phyloP scores from a whole-genome alignment of 768 basidiomycete species.

The Kwoniella sp. region DNA sequence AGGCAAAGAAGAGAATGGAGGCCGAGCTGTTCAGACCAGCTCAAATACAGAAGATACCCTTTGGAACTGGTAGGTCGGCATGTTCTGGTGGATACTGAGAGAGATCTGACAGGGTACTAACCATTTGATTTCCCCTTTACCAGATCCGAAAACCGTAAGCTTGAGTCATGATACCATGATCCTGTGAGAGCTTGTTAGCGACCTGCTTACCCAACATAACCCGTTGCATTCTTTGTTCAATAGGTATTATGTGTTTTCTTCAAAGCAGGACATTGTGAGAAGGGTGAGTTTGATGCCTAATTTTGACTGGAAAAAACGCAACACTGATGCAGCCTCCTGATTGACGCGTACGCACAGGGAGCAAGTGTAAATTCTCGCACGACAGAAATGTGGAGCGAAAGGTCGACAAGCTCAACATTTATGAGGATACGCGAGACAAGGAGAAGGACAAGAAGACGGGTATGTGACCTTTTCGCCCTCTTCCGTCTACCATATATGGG shows the following conservation, averaged over 20 bases:
- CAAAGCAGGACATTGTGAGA: conserved; percentile 91
- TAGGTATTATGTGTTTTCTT: conserved; percentile 80
- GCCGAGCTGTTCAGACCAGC: conserved; percentile 70
- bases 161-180: no score
- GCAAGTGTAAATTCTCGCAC: conserved; percentile 91
- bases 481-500: no score
- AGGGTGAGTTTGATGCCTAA: conserved; percentile 62
- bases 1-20: conserved; percentile 64
- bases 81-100: no score
- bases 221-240: not conserved
- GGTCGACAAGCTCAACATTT: conserved; percentile 92
- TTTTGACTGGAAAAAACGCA: not conserved
- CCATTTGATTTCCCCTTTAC: not conserved
- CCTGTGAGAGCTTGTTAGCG: no score
- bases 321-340: no score
- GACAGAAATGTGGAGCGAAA: conserved; percentile 84
- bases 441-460: conserved; percentile 64
- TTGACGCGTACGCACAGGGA: no score
- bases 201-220: no score
- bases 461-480: conserved; percentile 56
- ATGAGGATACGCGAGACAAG: conserved; percentile 70
- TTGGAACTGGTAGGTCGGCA: conserved; percentile 66
- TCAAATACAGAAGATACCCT: conserved; percentile 66
- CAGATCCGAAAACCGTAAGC: conserved; percentile 77
- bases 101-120: no score